Percentiles rank a stretch among this genome's conserved stretches.
These are phyloP conservation scores for Fusarium nanum DNA, from an alignment of 2,329 filamentous ascomycete species.

Conservation along the genomic window DNA sequence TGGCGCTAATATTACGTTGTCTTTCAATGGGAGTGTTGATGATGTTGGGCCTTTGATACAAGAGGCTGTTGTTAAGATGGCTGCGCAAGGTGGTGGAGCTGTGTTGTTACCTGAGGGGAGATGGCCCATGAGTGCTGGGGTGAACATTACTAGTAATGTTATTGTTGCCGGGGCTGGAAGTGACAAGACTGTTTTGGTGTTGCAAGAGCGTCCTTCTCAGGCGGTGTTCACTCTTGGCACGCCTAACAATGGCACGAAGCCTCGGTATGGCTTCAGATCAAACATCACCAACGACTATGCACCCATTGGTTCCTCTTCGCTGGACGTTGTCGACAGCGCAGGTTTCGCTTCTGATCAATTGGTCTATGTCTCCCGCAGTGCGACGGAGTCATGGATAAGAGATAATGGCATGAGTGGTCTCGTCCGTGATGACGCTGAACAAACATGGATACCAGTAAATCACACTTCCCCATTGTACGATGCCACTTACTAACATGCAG, in stretches of 20 bases:
- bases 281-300: conserved; percentile 37
- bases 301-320: conserved; percentile 18
- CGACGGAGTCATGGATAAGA: conserved; percentile 29
- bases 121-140: conserved; percentile 23
- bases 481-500: background rate
- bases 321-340: conserved; percentile 1
- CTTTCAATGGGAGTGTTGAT: background rate
- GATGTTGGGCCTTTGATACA: conserved; percentile 31
- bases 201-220: background rate
- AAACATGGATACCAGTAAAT: conserved; percentile 39
- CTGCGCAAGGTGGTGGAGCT: conserved; percentile 20
- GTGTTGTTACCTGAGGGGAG: conserved; percentile 23
- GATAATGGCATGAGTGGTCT: conserved; percentile 33
- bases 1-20: background rate
- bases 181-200: conserved; percentile 3
- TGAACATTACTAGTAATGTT: conserved; percentile 13
- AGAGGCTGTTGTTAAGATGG: conserved; percentile 25
- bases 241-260: background rate
- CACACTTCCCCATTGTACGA: fast-evolving
- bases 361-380: conserved; percentile 26
- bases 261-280: background rate
- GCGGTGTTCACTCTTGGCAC: conserved; percentile 34
- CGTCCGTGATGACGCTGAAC: conserved; percentile 10
- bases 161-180: background rate
- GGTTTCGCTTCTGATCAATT: conserved; percentile 20